A percentile compares a stretch with the other conserved stretches of the same genome.
phyloP scores from a whole-genome alignment of 2,329 filamentous ascomycete species.

The Aspergillus bombycis region DNA sequence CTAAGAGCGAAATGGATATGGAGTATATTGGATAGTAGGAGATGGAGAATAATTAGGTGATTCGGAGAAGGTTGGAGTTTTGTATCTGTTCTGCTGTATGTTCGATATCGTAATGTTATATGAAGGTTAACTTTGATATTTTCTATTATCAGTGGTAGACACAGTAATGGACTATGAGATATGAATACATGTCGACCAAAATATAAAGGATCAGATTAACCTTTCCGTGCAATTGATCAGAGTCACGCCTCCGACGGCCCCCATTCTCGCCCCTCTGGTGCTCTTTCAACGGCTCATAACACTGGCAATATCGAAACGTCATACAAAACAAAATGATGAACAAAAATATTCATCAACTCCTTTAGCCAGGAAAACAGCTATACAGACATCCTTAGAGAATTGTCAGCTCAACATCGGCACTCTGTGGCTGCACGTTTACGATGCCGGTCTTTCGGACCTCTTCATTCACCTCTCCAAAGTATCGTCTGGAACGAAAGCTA shows the following conservation, averaged over 20 bases:
- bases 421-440: constrained; percentile 14
- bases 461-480: constrained; percentile 24
- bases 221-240: not conserved
- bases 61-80: not conserved
- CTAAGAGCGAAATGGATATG: not conserved
- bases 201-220: not conserved
- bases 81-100: constrained; percentile 3
- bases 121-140: not conserved
- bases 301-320: not conserved
- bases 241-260: not conserved
- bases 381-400: not conserved
- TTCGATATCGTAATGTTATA: constrained; percentile 3
- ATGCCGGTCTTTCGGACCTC: constrained; percentile 15
- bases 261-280: not conserved
- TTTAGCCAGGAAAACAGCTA: not conserved
- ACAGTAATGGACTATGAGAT: not conserved
- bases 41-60: not conserved
- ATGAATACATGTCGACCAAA: not conserved
- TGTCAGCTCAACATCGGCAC: constrained; percentile 12
- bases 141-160: not conserved
- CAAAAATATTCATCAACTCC: not conserved
- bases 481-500: constrained; percentile 26
- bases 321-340: not conserved
- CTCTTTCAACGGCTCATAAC: not conserved
- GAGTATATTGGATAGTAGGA: not conserved